Evolutionary conservation across 192 early-diverging fungal genomes (phyloP), one percentile per base, ranked within the genome.

Genomic region (Backusella australiensis): DNA sequence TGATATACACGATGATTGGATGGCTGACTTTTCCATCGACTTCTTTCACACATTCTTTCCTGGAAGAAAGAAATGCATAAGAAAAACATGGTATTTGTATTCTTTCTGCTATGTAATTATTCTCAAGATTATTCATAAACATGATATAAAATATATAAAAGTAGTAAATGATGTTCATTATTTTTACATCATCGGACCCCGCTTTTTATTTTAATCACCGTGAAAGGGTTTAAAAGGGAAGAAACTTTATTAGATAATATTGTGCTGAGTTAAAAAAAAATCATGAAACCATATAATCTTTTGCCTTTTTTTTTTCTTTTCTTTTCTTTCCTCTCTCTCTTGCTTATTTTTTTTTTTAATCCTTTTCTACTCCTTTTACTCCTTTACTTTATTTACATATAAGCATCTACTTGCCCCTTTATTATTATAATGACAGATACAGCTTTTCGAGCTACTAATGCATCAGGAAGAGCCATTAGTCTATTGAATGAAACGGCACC

Each of bases 391-490:
- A 49, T 63, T 72, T 29, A 72, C 19, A 53, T 15, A 23, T 44
- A 34, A 53, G 29, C 15, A 11, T 11, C n/a, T 38, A 39, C 8
- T 39, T 39, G 9, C 36, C 26, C 29, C 35, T 34, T 69, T 32
- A 56, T 34, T n/a, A 32, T 69, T 44, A 56, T 34, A 29, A 59
- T 52, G 38, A 49, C 72, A 35, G 77, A 78, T 21, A 41, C 26
- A 11, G 19, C 75, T 26, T 75, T 89, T 26, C 86, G 82, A 34
- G 86, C 86, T 69, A 87, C 81, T 6, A 84, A 88, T 68, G 79
- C 86, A 44, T 84, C 85, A 19, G 88, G 88, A 36, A 49, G 85
- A 34, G 82, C 85, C 69, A 82, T 89, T 70, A 89, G 85, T 69
- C 75, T 89, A 34, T 75, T 89, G 9, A 89, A 89, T 73, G 82